Base-by-base conservation (phyloP, 805 yeast species). In the Pichia ethanolica region DNA sequence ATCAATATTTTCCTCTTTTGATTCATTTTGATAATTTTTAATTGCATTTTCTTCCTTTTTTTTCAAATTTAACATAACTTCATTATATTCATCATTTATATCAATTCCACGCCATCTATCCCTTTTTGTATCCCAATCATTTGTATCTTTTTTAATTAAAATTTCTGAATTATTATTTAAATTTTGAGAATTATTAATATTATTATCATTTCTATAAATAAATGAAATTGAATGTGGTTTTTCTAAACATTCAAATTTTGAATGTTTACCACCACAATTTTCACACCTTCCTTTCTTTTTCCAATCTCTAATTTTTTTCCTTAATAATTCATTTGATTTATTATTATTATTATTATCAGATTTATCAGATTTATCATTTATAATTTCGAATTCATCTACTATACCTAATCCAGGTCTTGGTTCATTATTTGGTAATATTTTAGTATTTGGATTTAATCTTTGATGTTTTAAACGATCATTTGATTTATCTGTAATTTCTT, bases 81-180 rank as follows among this genome's bases (percentile, higher is more conserved):
- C 67, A 44, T 73, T 75, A 69, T 85, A 86, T 47, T 84, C 88
- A 10, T 71, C 69, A 8, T 58, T 59, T 9, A 78, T 72, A 42
- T 83, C 81, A 60, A 79, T 86, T 0, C 95, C 95, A 59, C 77
- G 84, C 95, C 93, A 87, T 51, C 88, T 71, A 64, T 87, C 95
- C 51, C 89, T 68, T 54, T 82, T 83, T 10, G 82, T 75, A 58
- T 86, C 95, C 74, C 81, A 87, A 42, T 74, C 76, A 30, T 65
- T 68, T 3, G 60, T 67, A 44, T 59, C 64, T 42, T 55, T 65
- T 44, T 50, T 56, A 44, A 45, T 52, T 13, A 49, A 51, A 40
- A 53, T 51, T 4, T 39, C 5, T 4, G 25, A 14, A 6, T 47
- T 47, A 57, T 43, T 35, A 7, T 46, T 47, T 57, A 44, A 44